Evolutionary conservation across 257 asterid genomes (phyloP), one percentile per base, ranked within the genome.

Genomic region (Lantana camara): DNA sequence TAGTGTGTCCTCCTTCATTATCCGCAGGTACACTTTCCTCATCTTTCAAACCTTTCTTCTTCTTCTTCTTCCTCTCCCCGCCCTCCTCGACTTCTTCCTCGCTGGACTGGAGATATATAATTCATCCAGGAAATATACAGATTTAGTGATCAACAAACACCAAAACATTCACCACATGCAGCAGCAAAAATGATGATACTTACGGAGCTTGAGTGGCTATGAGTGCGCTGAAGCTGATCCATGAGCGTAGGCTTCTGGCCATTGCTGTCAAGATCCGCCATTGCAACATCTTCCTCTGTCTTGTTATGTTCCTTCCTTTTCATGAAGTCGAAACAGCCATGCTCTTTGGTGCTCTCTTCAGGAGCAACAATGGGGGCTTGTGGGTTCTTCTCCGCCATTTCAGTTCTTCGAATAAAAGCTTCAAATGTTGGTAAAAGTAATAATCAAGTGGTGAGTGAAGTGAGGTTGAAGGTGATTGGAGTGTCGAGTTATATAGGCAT

Each of bases 71-170:
- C 16, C 75, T 79, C 17, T 69, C 74, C 1, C 72, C 58, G 5
- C 77, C 82, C 64, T 79, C 83, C 5, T 77, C 80, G 24, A 70
- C 82, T 44, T 81, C 80, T 24, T 79, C 91, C 19, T 79, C 82
- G 13, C 80, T 74, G 0, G 82, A 81, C 88, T 84, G 82, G 50
- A 60, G 58, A 19, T n/a, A n/a, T n/a, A n/a, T n/a, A n/a, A n/a
- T n/a, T n/a, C n/a, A n/a, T n/a, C n/a, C n/a, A n/a, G n/a, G n/a
- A n/a, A n/a, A n/a, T n/a, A n/a, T n/a, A n/a, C n/a, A n/a, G n/a
- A n/a, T n/a, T n/a, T n/a, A n/a, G n/a, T n/a, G n/a, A n/a, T n/a
- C n/a, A n/a, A n/a, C n/a, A n/a, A n/a, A n/a, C n/a, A n/a, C n/a
- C n/a, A n/a, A n/a, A n/a, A n/a, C n/a, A n/a, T n/a, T n/a, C n/a